Evolutionary conservation across 257 asterid genomes (phyloP), one percentile per base, ranked within the genome.

Genomic region (Henckelia pumila): DNA sequence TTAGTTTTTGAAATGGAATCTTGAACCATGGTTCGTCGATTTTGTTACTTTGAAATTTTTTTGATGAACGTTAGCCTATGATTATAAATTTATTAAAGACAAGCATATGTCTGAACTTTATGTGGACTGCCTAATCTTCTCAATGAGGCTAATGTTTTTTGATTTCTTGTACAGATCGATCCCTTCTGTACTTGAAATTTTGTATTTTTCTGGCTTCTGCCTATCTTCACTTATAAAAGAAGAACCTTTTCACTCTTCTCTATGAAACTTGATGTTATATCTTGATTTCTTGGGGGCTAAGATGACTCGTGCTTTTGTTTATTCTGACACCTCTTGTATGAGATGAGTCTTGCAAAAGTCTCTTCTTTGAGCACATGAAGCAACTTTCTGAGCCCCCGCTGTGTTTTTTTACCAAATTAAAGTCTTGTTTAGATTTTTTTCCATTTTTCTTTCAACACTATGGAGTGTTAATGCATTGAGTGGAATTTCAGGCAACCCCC

Each of bases 241-340:
- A 16, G 16, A 16, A 44, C 6, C 6, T 44, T 40, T 40, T 13
- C 50, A 60, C 3, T 25, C 26, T 56, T 50, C 55, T 50, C 2
- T 1, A 8, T 47, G 29, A n/a, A 47, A 24, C 0, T 19, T 21
- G 28, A 17, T 0, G 1, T 1, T 29, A 2, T 23, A 3, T 16
- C 17, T 52, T 25, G 5, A 17, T 47, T 47, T 16, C 2, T 4
- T 5, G 28, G 71, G 77, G 26, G 47, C 81, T 29, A 73, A 40
- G 96, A 91, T 86, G 95, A 85, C 71, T 16, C 47, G 56, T 78
- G 92, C 92, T 84, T 68, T 22, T 11, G n/a, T 58, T 47, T 47
- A 66, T 64, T 90, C 92, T 84, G 95, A 86, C 95, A 88, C 96
- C 95, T 90, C 96, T 86, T 86, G 91, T 91, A 88, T 88, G 97